Base-by-base conservation (phyloP, 495 filamentous ascomycete genomes). In the Sphaerosporella brunnea region DNA sequence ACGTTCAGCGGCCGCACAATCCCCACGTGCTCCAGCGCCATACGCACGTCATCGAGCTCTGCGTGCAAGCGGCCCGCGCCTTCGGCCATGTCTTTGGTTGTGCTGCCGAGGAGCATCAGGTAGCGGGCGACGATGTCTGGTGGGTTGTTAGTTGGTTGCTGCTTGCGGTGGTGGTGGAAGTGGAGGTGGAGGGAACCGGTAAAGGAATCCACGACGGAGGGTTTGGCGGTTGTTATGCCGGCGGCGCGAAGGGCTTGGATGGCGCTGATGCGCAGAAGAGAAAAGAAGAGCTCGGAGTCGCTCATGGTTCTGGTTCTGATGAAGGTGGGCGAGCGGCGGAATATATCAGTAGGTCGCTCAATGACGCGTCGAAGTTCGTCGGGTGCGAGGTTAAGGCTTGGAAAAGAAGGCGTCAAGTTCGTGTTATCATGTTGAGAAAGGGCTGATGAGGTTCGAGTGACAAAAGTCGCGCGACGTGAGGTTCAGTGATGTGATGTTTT, bases 141-240 rank as follows among this genome's bases (percentile, higher is more conserved):
- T n/a, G n/a, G n/a, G n/a, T n/a, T n/a, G n/a, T n/a, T n/a, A n/a
- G n/a, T n/a, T n/a, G n/a, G n/a, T n/a, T n/a, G n/a, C n/a, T n/a
- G n/a, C 9, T 18, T 21, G 13, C 16, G 9, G 53, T 20, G 48
- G 45, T 16, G 13, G 10, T 16, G n/a, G n/a, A n/a, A 24, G 16
- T 4, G 2, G 38, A 8, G 23, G 4, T 5, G 13, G 11, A 30
- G 32, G 26, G 7, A 20, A 59, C 56, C 56, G 40, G 56, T 61
- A 15, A 57, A 56, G 8, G 58, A 51, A 48, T 61, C 58, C n/a
- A 61, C 10, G 25, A 61, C 58, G 10, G 53, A 57, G 18, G 58
- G 58, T 40, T 57, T 61, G 34, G 58, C 54, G n/a, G 58, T 54
- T 11, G 58, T 61, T 13, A 61, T 34, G 11, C 58, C 58, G 15